A percentile compares a stretch with the other conserved stretches of the same genome.
Conservation (phyloP, 1,284 basidiomycete species). For the Pseudozyma thailandica region DNA sequence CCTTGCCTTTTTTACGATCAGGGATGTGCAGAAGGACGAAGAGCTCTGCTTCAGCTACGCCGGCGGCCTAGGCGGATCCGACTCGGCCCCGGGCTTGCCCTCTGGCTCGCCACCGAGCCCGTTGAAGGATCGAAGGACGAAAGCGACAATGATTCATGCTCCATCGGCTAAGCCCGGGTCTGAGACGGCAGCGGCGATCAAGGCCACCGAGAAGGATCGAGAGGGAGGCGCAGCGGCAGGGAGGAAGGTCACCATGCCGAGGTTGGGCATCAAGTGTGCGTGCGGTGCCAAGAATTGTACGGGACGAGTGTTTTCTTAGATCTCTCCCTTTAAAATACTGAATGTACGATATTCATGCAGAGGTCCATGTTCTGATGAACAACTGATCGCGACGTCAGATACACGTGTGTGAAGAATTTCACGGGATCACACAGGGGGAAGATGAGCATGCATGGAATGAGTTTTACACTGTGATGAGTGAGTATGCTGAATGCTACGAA, state of each 20-base stretch:
- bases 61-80: constrained; percentile 4
- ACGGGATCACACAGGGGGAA: too few relatives aligned
- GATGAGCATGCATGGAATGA: too few relatives aligned
- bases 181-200: constrained; percentile 10
- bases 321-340: too few relatives aligned
- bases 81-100: too few relatives aligned
- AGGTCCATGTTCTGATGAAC: not conserved
- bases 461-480: too few relatives aligned
- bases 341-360: too few relatives aligned
- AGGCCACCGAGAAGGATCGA: constrained; percentile 4
- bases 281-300: constrained; percentile 31
- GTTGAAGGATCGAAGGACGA: not conserved
- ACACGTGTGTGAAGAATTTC: too few relatives aligned
- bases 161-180: constrained; percentile 15
- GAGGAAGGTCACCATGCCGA: not conserved
- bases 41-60: constrained; percentile 66
- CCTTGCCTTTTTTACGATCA: constrained; percentile 77
- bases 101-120: not conserved
- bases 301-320: constrained; percentile 18
- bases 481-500: too few relatives aligned
- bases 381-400: too few relatives aligned
- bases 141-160: constrained; percentile 15
- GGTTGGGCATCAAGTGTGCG: constrained; percentile 14
- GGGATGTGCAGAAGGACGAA: constrained; percentile 76
- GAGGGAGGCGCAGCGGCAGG: not conserved